Evolutionary conservation across 371 early-diverging fungal genomes (phyloP).

Genomic region (Apophysomyces elegans): DNA sequence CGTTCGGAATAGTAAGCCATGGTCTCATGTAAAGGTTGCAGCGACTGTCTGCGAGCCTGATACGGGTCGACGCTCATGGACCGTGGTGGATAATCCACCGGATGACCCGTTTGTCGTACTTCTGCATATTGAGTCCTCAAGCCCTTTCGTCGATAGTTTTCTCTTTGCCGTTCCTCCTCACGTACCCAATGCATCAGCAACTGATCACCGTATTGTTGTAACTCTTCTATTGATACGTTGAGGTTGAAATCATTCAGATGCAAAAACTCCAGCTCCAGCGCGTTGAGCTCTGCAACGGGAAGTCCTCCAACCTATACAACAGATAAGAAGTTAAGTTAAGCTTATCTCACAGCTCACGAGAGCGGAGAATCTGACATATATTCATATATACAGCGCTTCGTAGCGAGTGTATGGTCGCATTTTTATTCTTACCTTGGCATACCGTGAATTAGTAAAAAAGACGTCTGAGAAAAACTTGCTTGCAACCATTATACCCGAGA

Average conservation of each 20-base stretch:
- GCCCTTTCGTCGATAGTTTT: background rate
- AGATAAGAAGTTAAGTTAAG: background rate
- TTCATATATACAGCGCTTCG: conserved; percentile 3
- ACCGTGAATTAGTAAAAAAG: conserved; percentile 83
- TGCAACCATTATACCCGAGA: conserved; percentile 74
- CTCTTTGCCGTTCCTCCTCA: conserved; percentile 29
- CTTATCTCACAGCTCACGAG: background rate
- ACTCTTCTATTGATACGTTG: conserved; percentile 67
- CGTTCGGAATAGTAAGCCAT: background rate
- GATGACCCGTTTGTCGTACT: background rate
- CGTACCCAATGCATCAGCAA: conserved; percentile 37
- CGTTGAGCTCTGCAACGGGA: conserved; percentile 87
- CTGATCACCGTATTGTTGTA: conserved; percentile 77
- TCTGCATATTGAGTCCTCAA: background rate
- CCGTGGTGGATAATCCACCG: background rate
- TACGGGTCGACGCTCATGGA: background rate
- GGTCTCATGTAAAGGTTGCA: conserved; percentile 4
- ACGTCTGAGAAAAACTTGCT: conserved; percentile 84
- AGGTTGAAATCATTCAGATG: conserved; percentile 77
- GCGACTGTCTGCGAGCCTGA: background rate
- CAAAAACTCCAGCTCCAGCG: conserved; percentile 86
- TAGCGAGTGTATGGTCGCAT: background rate
- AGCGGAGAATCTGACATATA: conserved; percentile 5
- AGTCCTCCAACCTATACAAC: conserved; percentile 87
- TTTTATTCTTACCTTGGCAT: conserved; percentile 63